Evolutionary conservation across 2,329 filamentous ascomycete species (phyloP), one percentile per base, ranked within the genome.

Genomic region (Epicoccum sorghinum): DNA sequence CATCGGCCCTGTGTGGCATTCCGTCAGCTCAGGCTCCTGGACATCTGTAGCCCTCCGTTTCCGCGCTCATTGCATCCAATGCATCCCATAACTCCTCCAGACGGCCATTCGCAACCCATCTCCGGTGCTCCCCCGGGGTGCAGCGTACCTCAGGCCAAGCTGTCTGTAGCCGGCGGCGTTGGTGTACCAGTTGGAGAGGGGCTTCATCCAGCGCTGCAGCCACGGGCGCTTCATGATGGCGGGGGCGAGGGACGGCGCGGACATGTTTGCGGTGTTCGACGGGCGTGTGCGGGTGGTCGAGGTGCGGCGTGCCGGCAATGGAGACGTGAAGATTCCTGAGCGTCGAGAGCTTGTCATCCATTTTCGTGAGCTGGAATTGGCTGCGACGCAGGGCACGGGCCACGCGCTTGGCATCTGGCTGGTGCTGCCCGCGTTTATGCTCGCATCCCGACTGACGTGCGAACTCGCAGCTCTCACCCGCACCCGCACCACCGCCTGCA

Each of bases 151-250:
- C 79, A 97, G 83, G 72, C 93, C 93, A 73, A 97, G 83, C 85
- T 93, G 86, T 80, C 92, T 89, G 85, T 97, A 96, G 75, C 93
- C 93, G 69, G 93, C 85, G 70, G 91, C 89, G 75, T 93, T 89
- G 79, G 81, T 80, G 82, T 98, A 98, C 91, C 91, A 96, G 73
- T 87, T 85, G 78, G 93, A 86, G 64, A 96, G 75, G 65, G 95
- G 95, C 82, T 82, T 86, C 78, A 98, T 80, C 80, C 89, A 83
- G 69, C 83, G 87, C 78, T 82, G 81, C 74, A 98, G 86, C 90
- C 90, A 96, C 67, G 93, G 93, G 72, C 92, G 88, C 83, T 89
- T 89, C 75, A 86, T 75, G 74, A 97, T 85, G 75, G 86, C 93
- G 68, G 86, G 89, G 71, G 89, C 85, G 78, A 91, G 83, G 72